Conservation (phyloP, 1,284 basidiomycete genomes). For the Porogramme epimiltina region DNA sequence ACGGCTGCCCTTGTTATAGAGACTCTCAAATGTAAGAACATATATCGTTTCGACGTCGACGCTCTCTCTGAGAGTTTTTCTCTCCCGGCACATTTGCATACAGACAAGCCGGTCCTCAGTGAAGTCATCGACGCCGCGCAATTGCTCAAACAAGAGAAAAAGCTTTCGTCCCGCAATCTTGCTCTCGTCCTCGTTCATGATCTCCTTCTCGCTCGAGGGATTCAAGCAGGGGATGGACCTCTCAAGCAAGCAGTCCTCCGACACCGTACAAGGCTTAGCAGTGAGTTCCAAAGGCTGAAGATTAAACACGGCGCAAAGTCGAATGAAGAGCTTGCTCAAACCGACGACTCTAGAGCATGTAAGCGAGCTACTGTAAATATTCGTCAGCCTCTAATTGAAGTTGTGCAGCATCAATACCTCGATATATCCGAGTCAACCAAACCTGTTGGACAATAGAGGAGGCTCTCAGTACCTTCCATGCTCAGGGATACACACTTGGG, state of each 20-base stretch:
- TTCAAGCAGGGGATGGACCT: conserved; percentile 87
- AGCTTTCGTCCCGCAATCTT: conserved; percentile 73
- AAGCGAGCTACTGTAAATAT: conserved; percentile 13
- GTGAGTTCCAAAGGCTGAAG: conserved; percentile 85
- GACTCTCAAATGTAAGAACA: conserved; percentile 87
- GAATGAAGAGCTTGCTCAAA: conserved; percentile 67
- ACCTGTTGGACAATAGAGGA: conserved; percentile 64
- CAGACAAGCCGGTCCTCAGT: conserved; percentile 72
- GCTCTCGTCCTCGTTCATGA: conserved; percentile 88
- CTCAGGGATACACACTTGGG: conserved; percentile 53
- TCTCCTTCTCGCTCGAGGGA: conserved; percentile 76
- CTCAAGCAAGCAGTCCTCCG: conserved; percentile 81
- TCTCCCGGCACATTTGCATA: not conserved
- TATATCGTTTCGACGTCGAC: too few relatives aligned
- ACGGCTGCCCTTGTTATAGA: conserved; percentile 84
- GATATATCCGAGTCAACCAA: conserved; percentile 87
- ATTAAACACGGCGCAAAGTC: conserved; percentile 73
- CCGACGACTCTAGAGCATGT: conserved; percentile 66
- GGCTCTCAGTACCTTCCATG: conserved; percentile 55
- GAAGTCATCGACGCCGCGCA: conserved; percentile 66
- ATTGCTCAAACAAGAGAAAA: conserved; percentile 75
- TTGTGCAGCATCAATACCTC: conserved; percentile 65
- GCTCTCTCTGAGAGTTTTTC: not conserved
- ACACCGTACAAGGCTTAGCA: conserved; percentile 86
- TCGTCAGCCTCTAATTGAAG: not conserved